Evolutionary conservation across 2,329 filamentous ascomycete genomes (phyloP).

Genomic region (Sporothrix pallida): DNA sequence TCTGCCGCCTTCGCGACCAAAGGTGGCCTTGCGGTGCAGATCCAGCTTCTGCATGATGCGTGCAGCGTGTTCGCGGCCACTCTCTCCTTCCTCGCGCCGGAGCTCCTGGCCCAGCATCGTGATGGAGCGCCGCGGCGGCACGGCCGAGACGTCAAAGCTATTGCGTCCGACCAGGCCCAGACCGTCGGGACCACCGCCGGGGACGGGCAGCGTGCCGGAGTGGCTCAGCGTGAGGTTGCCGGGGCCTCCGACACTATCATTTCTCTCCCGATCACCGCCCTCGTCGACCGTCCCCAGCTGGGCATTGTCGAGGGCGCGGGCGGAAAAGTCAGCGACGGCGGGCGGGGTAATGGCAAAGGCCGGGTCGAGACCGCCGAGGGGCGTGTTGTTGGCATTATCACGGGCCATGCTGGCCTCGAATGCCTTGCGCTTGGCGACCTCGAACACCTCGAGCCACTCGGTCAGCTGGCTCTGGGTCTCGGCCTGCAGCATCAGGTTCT

Average conservation of each 20-base stretch:
- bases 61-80: constrained; percentile 78
- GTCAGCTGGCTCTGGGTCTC: constrained; percentile 92
- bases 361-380: constrained; percentile 61
- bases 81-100: constrained; percentile 70
- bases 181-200: constrained; percentile 61
- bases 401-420: constrained; percentile 73
- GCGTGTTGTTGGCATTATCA: constrained; percentile 50
- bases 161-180: constrained; percentile 71
- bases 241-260: not conserved
- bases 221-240: constrained; percentile 57
- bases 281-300: constrained; percentile 46
- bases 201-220: constrained; percentile 67
- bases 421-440: constrained; percentile 90
- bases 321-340: constrained; percentile 87
- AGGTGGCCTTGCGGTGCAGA: constrained; percentile 78
- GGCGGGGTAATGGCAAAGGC: constrained; percentile 94
- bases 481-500: constrained; percentile 85
- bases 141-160: constrained; percentile 71
- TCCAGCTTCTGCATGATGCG: constrained; percentile 94
- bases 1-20: constrained; percentile 41
- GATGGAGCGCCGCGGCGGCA: constrained; percentile 59
- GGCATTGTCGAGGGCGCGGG: constrained; percentile 62
- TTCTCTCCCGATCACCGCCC: constrained; percentile 34
- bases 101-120: constrained; percentile 60
- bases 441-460: constrained; percentile 92